These are phyloP conservation scores for Alternaria brassicicola DNA, from an alignment of 2,329 filamentous ascomycete genomes.

Conservation along the genomic window DNA sequence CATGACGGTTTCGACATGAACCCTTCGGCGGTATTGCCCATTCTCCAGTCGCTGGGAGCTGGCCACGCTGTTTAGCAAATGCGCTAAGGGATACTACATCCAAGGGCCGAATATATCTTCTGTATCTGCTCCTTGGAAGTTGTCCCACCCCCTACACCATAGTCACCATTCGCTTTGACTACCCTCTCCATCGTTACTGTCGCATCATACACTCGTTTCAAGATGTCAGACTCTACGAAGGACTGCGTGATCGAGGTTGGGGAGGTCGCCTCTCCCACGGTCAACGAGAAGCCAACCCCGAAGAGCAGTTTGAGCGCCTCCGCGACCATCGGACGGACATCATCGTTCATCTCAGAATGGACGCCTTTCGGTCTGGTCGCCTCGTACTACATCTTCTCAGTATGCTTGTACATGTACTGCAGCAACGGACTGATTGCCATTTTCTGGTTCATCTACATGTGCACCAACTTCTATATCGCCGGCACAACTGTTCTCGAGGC, in stretches of 20 bases:
- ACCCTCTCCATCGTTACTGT: conserved; percentile 10
- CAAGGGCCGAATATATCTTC: conserved; percentile 9
- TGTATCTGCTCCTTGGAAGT: conserved; percentile 4
- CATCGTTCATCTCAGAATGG: conserved; percentile 48
- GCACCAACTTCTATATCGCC: conserved; percentile 55
- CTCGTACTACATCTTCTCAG: conserved; percentile 52
- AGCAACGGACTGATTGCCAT: conserved; percentile 46
- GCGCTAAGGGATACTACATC: conserved; percentile 1
- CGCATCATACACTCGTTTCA: conserved; percentile 21
- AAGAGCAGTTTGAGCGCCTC: conserved; percentile 9
- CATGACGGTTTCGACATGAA: conserved; percentile 11
- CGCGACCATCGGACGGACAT: conserved; percentile 20
- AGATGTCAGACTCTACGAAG: conserved; percentile 30
- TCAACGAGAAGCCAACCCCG: conserved; percentile 8
- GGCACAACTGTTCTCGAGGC: conserved; percentile 52
- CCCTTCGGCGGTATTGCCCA: conserved; percentile 1
- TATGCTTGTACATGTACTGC: conserved; percentile 51
- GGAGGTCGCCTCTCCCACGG: conserved; percentile 20
- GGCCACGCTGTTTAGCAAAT: conserved; percentile 4
- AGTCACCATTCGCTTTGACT: conserved; percentile 35
- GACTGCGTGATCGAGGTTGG: conserved; percentile 33
- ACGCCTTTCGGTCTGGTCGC: conserved; percentile 51
- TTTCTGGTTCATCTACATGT: conserved; percentile 55
- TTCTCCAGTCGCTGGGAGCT: conserved; percentile 3
- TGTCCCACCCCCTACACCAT: conserved; percentile 7